phyloP scores from a whole-genome alignment of 139 green algal genomes.

The Chlamydomonas sp. region DNA sequence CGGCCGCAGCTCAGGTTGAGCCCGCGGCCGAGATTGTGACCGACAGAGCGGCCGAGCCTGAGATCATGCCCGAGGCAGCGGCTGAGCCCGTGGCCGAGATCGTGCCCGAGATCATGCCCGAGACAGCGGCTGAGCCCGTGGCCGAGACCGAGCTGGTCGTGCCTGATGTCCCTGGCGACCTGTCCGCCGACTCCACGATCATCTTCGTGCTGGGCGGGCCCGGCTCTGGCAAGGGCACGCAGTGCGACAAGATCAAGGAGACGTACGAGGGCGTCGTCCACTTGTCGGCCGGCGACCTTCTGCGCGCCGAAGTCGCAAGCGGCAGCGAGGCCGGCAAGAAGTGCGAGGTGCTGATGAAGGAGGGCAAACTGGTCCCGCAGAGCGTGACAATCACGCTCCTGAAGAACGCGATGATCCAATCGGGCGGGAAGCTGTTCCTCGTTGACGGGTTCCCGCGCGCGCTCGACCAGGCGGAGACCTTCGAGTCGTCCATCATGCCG shows the following conservation, averaged over 20 bases:
- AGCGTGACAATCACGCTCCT: constrained; percentile 68
- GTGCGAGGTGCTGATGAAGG: constrained; percentile 70
- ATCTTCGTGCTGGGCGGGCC: constrained; percentile 45
- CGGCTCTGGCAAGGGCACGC: constrained; percentile 43
- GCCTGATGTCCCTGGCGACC: constrained; percentile 19
- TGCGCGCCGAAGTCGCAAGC: constrained; percentile 63
- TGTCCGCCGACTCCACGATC: constrained; percentile 30
- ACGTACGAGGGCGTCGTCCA: constrained; percentile 33
- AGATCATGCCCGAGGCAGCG: no score
- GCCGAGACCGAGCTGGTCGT: constrained; percentile 17
- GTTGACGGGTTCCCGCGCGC: constrained; percentile 90
- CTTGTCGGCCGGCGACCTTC: constrained; percentile 62
- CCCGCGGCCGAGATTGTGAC: no score
- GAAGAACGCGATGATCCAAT: constrained; percentile 59
- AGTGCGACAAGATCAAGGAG: constrained; percentile 38
- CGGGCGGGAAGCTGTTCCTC: constrained; percentile 60
- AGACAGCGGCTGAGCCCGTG: no score
- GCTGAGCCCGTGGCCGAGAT: no score
- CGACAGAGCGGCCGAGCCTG: no score
- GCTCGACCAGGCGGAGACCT: constrained; percentile 65
- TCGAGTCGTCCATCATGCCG: constrained; percentile 50
- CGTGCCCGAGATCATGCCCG: no score
- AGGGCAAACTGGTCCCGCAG: constrained; percentile 74
- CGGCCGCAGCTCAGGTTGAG: no score
- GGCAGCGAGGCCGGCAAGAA: constrained; percentile 43